Base-by-base conservation (phyloP, 2,329 filamentous ascomycete species). In the Onygenales sp. region DNA sequence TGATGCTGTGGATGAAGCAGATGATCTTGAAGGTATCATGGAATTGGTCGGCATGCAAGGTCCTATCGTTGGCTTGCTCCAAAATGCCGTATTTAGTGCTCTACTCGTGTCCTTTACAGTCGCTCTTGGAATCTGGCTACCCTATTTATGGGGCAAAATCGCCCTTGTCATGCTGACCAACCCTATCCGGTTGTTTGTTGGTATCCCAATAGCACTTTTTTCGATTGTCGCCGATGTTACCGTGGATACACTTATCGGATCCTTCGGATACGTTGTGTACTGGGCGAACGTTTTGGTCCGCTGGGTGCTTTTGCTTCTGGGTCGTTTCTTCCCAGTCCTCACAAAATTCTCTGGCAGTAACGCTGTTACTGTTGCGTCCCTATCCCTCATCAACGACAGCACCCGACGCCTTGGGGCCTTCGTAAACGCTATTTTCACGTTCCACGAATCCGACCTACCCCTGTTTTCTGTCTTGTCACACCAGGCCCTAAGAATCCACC, bases 11-110 rank as follows among this genome's bases (percentile, higher is more conserved):
- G 76, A 78, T 43, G 87, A 96, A 60, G 87, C 87, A 8, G 93
- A 98, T 70, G 93, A 98, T 64, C 83, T 98, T 13, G 93, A 98
- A 66, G 93, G 93, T 0, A 88, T 98, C 51, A 84, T 98, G 75
- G 93, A 98, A 67, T 81, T 98, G 13, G 86, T 98, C 55, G 93
- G 93, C 39, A 94, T 98, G 87, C 88, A 94, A 63, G 93, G 93
- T 0, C 93, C 93, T 0, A 77, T 98, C 2, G 85, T 86, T 11
- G 90, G 89, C 2, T 79, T 98, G 5, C 83, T 97, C 60, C 93
- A 98, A 64, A 98, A 98, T 61, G 90, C 88, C 52, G 84, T 96
- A 13, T 98, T 98, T 69, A 95, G 92, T 66, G 86, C 87, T 6
- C 85, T 97, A 45, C 78, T 98, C 32, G 89, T 98, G 11, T 87